Conservation (phyloP, 805 yeast genomes). For the Tanozyma kutaoensis region DNA sequence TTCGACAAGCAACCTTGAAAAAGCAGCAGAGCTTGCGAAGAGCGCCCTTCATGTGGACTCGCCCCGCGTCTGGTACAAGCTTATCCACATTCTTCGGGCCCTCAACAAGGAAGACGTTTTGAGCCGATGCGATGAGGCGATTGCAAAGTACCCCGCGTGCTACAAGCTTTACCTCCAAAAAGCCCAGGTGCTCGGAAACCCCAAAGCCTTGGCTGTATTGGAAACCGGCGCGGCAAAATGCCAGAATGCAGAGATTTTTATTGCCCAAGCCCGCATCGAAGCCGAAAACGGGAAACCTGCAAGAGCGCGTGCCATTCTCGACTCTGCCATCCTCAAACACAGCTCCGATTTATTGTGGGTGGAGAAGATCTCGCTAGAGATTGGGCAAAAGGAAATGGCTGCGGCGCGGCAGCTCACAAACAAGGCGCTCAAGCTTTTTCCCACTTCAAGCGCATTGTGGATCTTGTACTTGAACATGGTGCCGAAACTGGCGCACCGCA, state of each 20-base stretch:
- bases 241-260: conserved; percentile 46
- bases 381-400: conserved; percentile 26
- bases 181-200: conserved; percentile 36
- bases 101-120: conserved; percentile 6
- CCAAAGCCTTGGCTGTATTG: conserved; percentile 34
- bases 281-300: conserved; percentile 23
- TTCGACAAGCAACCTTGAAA: conserved; percentile 22
- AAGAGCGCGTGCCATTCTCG: conserved; percentile 61
- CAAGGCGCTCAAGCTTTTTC: conserved; percentile 45
- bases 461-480: conserved; percentile 36
- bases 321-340: conserved; percentile 53
- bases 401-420: conserved; percentile 44
- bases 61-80: no score
- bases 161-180: conserved; percentile 48
- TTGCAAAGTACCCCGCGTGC: conserved; percentile 33
- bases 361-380: conserved; percentile 48
- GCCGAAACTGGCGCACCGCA: conserved; percentile 35
- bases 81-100: conserved; percentile 37
- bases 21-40: conserved; percentile 22
- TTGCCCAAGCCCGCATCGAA: conserved; percentile 33
- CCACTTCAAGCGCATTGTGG: conserved; percentile 56
- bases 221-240: conserved; percentile 35
- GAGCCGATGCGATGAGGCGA: conserved; percentile 28
- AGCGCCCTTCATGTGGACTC: no score
- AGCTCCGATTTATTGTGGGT: no score